Evolutionary conservation across 176 grass and related monocot species (phyloP), one percentile per base, ranked within the genome.

Genomic region (bread wheat (Triticum aestivum)): DNA sequence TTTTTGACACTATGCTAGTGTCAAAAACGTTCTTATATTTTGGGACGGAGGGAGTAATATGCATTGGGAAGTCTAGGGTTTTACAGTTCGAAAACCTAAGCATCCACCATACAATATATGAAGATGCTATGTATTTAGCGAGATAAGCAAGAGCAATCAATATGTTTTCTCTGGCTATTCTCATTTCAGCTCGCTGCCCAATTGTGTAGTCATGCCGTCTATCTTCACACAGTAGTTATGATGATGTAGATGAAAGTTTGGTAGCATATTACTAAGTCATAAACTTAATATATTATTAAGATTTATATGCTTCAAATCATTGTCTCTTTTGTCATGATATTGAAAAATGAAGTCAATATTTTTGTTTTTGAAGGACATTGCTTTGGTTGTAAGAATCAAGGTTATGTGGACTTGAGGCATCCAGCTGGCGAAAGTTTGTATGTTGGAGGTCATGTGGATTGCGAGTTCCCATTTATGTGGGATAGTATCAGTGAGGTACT

Each of bases 321-420:
- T 65, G 18, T 56, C 17, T 65, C 63, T 64, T 4, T 13, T 13
- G 27, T 30, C 11, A 30, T 14, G 63, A 65, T 29, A 65, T 65
- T 5, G 11, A 44, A 44, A 24, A 65, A 29, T 29, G 5, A 65
- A 2, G 5, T 30, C 63, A 30, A 65, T 7, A 14, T 30, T 14
- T 65, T 65, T 26, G 26, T 29, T 65, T 65, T 1, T 14, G 63
- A 72, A 72, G 69, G 69, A 42, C 69, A 72, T 20, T 72, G 69
- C 37, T 72, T 72, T 72, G 69, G 69, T 72, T 72, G 69, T 72
- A 72, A 72, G 69, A 72, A 72, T 72, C 37, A 72, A 72, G 69
- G 69, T 11, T n/a, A 2, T 42, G 69, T 42, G 69, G 4, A 72
- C 21, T 42, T 72, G 69, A 72, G 69, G 11, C 69, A 72, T 72